A percentile compares a stretch with the other conserved stretches of the same genome.
Evolutionary conservation across 192 early-diverging fungal species (phyloP).

Genomic region (Podila clonocystis): DNA sequence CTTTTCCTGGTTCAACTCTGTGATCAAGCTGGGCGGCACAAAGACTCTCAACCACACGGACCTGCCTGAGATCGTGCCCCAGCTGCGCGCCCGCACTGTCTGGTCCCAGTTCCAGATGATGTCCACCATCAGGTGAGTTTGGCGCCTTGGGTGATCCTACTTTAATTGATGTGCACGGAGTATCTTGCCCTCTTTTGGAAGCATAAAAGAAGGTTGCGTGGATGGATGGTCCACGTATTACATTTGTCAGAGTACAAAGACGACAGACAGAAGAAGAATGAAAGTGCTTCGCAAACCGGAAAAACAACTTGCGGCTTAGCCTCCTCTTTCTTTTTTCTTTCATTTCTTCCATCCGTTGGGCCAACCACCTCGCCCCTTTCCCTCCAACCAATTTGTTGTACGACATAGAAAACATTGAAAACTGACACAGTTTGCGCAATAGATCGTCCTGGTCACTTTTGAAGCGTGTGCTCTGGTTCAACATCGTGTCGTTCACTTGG

Average conservation of each 20-base stretch:
- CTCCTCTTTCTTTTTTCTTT: too few relatives aligned
- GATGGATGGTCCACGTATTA: too few relatives aligned
- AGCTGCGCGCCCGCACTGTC: constrained; percentile 36
- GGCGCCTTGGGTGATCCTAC: neutral
- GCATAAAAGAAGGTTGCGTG: neutral
- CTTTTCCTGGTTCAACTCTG: constrained; percentile 50
- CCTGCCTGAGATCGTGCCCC: constrained; percentile 45
- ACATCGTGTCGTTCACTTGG: constrained; percentile 55
- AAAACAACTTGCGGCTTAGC: too few relatives aligned
- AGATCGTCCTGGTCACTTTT: constrained; percentile 26
- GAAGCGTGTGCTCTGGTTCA: constrained; percentile 46
- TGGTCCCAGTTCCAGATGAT: constrained; percentile 51
- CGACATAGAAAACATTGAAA: too few relatives aligned
- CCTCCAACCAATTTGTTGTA: too few relatives aligned
- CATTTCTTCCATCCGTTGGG: neutral
- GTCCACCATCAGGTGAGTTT: constrained; percentile 10
- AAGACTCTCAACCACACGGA: constrained; percentile 54
- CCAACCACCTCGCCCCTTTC: neutral
- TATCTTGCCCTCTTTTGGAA: neutral
- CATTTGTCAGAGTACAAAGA: too few relatives aligned
- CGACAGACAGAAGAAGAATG: too few relatives aligned
- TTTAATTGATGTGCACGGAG: neutral
- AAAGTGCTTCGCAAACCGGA: too few relatives aligned
- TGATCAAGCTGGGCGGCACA: constrained; percentile 43
- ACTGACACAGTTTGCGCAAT: neutral